Evolutionary conservation across 192 early-diverging fungal genomes (phyloP).

Genomic region (Backusella sp.): DNA sequence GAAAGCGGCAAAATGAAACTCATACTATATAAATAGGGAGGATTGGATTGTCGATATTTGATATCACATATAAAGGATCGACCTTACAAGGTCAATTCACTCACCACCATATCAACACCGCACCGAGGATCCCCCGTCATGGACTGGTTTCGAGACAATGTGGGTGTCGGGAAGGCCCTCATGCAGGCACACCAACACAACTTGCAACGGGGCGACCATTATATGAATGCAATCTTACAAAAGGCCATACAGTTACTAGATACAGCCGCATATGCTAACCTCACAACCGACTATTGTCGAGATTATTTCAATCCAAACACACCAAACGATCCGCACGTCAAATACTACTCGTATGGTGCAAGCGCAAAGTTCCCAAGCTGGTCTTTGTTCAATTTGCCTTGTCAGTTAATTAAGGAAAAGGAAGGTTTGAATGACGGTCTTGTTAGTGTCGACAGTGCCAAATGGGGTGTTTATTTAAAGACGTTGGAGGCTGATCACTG

Average conservation of each 20-base stretch:
- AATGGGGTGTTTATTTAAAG: slow-evolving; percentile 87
- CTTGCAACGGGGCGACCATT: background rate
- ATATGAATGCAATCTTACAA: background rate
- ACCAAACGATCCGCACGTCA: slow-evolving; percentile 69
- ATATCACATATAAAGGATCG: slow-evolving; percentile 77
- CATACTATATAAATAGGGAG: slow-evolving; percentile 56
- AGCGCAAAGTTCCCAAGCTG: slow-evolving; percentile 65
- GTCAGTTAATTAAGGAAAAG: slow-evolving; percentile 69
- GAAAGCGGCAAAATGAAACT: background rate
- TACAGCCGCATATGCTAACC: slow-evolving; percentile 87
- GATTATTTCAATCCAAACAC: slow-evolving; percentile 88
- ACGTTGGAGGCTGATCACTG: slow-evolving; percentile 86
- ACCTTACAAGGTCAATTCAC: slow-evolving; percentile 69
- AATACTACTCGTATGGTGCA: slow-evolving; percentile 84
- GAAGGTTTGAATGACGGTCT: slow-evolving; percentile 95
- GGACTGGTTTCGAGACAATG: slow-evolving; percentile 89
- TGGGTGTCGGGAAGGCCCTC: slow-evolving; percentile 71
- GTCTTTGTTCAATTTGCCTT: slow-evolving; percentile 68
- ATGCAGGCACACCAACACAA: slow-evolving; percentile 9
- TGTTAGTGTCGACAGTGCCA: slow-evolving; percentile 77
- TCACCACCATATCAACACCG: slow-evolving; percentile 93
- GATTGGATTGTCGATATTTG: slow-evolving; percentile 90
- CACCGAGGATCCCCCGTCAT: slow-evolving; percentile 92
- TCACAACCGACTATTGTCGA: slow-evolving; percentile 85
- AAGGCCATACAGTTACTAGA: slow-evolving; percentile 63